phyloP scores from a whole-genome alignment of 73 alveolate species.

The Paramecium sonneborni region DNA sequence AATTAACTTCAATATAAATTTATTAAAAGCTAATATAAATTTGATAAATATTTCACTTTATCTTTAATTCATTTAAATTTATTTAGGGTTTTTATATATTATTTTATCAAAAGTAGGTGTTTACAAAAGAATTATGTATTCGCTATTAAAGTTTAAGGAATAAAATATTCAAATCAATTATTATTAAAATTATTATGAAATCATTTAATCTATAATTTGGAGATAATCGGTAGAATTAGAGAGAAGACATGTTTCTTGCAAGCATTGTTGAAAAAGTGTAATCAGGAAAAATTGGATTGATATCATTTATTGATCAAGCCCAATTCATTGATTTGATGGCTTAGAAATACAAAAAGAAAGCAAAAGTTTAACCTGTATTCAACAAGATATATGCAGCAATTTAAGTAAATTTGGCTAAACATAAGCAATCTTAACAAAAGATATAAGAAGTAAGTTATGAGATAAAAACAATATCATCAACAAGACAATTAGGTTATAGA shows the following conservation, averaged over 20 bases:
- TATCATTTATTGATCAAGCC: constrained; percentile 15
- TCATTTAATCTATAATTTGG: constrained; percentile 25
- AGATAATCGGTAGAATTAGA: background rate
- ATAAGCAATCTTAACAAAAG: background rate
- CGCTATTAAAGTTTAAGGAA: background rate
- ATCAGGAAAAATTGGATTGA: background rate
- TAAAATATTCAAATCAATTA: background rate
- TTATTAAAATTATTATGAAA: background rate
- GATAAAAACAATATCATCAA: background rate
- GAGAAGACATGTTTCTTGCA: constrained; percentile 27
- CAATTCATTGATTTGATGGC: constrained; percentile 1
- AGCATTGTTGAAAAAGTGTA: background rate
- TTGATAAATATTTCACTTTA: background rate
- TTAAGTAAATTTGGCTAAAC: background rate
- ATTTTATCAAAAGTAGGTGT: background rate
- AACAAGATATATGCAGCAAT: background rate
- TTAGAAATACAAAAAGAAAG: background rate
- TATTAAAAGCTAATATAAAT: background rate
- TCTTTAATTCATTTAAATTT: background rate
- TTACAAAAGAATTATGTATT: background rate
- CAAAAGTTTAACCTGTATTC: background rate
- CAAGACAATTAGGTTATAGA: background rate
- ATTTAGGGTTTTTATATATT: background rate
- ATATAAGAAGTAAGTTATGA: background rate
- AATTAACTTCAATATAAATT: background rate